These are phyloP conservation scores for Actinomortierella wolfii DNA, from an alignment of 371 early-diverging fungal species.

Conservation along the genomic window DNA sequence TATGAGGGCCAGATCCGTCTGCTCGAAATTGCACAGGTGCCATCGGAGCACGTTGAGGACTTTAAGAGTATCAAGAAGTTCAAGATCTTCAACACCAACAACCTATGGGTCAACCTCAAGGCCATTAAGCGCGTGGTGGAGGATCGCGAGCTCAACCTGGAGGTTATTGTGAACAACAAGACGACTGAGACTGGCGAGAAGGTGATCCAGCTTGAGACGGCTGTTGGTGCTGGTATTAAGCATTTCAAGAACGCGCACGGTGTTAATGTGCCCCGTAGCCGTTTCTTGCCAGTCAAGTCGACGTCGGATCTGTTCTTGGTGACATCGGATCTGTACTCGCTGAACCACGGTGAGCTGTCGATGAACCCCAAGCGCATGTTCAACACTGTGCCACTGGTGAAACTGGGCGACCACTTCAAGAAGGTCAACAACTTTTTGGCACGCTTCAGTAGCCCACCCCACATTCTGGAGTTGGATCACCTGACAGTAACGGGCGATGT, in stretches of 20 bases:
- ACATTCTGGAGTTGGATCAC: conserved; percentile 98
- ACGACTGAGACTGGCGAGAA: conserved; percentile 83
- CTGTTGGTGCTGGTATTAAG: conserved; percentile 99
- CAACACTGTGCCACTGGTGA: conserved; percentile 93
- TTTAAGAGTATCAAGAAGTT: conserved; percentile 99
- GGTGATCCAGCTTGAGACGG: conserved; percentile 99
- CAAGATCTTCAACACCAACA: conserved; percentile 99
- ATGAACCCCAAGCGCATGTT: conserved; percentile 95
- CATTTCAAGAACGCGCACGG: conserved; percentile 97
- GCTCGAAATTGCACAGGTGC: conserved; percentile 99
- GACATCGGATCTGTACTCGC: conserved; percentile 93
- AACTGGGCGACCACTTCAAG: conserved; percentile 98
- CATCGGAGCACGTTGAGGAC: conserved; percentile 96
- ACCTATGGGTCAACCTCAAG: conserved; percentile 96
- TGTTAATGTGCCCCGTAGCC: conserved; percentile 96
- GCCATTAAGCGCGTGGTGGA: conserved; percentile 95
- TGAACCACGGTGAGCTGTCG: conserved; percentile 91
- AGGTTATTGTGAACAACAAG: conserved; percentile 99
- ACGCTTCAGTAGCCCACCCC: conserved; percentile 92
- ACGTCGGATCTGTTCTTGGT: conserved; percentile 98
- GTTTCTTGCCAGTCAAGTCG: conserved; percentile 99
- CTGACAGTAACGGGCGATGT: conserved; percentile 99
- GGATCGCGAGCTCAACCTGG: conserved; percentile 84
- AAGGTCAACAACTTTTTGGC: conserved; percentile 79
- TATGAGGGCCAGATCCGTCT: conserved; percentile 96